Conservation (phyloP, 148 eudicot species). For the Cornus florida region DNA sequence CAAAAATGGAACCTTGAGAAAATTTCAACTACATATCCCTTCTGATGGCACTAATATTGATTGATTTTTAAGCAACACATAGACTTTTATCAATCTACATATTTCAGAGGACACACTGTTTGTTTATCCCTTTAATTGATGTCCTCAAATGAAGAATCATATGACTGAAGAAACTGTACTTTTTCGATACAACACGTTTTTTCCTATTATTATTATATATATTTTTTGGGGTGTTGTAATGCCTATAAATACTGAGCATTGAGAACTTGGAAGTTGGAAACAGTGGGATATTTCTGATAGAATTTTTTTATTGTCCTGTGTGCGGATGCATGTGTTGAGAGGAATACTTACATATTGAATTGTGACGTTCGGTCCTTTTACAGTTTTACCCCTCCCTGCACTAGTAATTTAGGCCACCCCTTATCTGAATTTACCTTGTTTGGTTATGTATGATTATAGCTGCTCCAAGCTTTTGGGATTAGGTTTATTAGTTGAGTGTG, state of each 20-base stretch:
- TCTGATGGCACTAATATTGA: constrained; percentile 11
- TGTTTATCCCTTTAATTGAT: neutral
- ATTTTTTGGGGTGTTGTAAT: no score
- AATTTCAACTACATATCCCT: neutral
- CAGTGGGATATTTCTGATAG: neutral
- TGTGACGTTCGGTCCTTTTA: neutral
- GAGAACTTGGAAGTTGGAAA: neutral
- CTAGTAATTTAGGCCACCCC: no score
- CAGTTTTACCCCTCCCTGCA: neutral
- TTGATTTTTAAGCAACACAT: no score
- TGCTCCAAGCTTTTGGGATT: neutral
- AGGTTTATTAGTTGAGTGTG: neutral
- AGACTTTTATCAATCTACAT: no score
- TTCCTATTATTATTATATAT: no score
- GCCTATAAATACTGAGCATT: neutral
- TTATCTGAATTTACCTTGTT: neutral
- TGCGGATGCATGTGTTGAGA: neutral
- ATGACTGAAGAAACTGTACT: no score
- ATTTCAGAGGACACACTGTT: neutral
- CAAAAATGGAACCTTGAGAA: constrained; percentile 3
- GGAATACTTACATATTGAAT: neutral
- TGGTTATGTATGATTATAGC: neutral
- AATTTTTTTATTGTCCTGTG: no score
- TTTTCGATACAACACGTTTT: no score
- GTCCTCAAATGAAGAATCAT: no score